Evolutionary conservation across 495 filamentous ascomycete species (phyloP).

Genomic region (Podospora conica): DNA sequence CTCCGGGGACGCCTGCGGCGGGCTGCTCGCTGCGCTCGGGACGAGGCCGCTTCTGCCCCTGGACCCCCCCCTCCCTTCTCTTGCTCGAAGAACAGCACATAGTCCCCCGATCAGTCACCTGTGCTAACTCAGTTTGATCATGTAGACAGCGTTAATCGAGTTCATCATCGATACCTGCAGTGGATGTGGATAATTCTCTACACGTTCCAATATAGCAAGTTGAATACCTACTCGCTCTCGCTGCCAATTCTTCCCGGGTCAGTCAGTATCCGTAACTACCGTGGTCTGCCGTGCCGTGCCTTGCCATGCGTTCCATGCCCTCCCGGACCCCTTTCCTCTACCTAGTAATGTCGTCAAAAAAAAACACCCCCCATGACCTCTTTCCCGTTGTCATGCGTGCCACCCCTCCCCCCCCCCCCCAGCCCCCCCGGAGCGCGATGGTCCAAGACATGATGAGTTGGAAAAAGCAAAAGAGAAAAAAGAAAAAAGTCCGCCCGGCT

Average conservation of each 20-base stretch:
- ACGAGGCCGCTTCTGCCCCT: not conserved
- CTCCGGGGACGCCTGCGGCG: too few relatives aligned
- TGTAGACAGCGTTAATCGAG: too few relatives aligned
- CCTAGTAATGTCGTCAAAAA: not conserved
- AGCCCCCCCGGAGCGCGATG: too few relatives aligned
- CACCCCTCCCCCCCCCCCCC: not conserved
- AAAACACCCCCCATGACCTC: too few relatives aligned
- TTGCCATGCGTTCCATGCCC: not conserved
- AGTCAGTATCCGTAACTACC: not conserved
- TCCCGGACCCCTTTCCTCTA: not conserved
- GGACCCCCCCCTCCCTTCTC: not conserved
- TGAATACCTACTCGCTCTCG: not conserved
- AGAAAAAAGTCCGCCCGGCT: too few relatives aligned
- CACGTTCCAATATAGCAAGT: not conserved
- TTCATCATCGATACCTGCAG: too few relatives aligned
- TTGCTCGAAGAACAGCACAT: not conserved
- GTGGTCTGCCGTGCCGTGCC: not conserved
- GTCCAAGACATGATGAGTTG: not conserved
- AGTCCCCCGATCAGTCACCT: too few relatives aligned
- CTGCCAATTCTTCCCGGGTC: not conserved
- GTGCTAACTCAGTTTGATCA: not conserved
- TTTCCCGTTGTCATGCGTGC: not conserved
- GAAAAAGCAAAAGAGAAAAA: not conserved
- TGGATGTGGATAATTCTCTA: not conserved
- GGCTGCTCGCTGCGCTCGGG: not conserved